Conservation (phyloP, 495 filamentous ascomycete species). For the Astrothelium macrocarpum region DNA sequence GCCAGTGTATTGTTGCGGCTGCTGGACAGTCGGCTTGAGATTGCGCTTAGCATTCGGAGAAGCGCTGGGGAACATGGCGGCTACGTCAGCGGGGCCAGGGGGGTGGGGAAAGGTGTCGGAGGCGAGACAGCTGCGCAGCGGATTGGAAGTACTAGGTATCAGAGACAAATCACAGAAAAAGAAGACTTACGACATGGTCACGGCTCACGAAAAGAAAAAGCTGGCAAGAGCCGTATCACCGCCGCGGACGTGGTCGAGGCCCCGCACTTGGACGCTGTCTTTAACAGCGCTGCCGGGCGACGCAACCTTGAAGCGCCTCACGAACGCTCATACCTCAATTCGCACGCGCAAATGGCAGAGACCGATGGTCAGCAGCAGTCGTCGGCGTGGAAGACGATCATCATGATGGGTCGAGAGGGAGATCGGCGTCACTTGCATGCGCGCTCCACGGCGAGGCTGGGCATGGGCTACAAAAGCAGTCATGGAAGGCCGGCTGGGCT, state of each 20-base stretch:
- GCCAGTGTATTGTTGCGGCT: conserved; percentile 3
- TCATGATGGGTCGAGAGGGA: conserved; percentile 5
- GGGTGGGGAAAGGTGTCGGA: conserved; percentile 5
- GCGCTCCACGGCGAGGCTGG: neutral
- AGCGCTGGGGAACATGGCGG: conserved; percentile 1
- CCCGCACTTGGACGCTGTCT: conserved; percentile 7
- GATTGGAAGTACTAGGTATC: conserved; percentile 7
- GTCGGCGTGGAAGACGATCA: conserved; percentile 6
- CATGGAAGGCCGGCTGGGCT: neutral
- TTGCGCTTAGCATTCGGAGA: conserved; percentile 18
- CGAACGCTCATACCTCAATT: neutral
- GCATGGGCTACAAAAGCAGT: conserved; percentile 6
- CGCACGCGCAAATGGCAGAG: neutral
- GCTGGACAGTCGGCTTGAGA: conserved; percentile 15
- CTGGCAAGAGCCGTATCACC: conserved; percentile 7
- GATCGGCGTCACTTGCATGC: conserved; percentile 5
- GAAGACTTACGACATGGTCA: conserved; percentile 16
- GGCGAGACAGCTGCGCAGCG: conserved; percentile 3
- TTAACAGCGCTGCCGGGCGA: conserved; percentile 1
- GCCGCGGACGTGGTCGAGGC: neutral
- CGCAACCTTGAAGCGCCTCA: conserved; percentile 6
- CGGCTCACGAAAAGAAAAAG: conserved; percentile 6
- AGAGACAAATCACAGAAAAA: conserved; percentile 11
- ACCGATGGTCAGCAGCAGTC: conserved; percentile 4
- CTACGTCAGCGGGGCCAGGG: conserved; percentile 8